These are phyloP conservation scores for Acacia acuminata DNA, from an alignment of 306 rosid genomes.

Conservation along the genomic window DNA sequence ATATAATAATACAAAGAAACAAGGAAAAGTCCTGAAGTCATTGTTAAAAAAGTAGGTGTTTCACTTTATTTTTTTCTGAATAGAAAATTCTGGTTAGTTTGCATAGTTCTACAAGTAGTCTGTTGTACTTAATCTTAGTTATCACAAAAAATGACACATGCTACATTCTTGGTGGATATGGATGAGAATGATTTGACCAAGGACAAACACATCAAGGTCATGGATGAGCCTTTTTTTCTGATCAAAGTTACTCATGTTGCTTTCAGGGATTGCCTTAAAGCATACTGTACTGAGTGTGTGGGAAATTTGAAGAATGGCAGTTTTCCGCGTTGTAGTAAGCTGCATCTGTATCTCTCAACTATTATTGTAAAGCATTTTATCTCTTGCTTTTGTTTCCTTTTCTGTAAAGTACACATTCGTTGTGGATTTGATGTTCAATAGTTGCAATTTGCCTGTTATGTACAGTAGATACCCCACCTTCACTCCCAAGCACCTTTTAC, in stretches of 20 bases:
- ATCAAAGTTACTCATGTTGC: constrained; percentile 28
- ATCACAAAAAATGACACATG: constrained; percentile 4
- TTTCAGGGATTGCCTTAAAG: constrained; percentile 72
- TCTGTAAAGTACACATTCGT: not conserved
- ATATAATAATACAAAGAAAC: not conserved
- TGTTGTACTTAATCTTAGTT: not conserved
- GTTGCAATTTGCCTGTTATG: constrained; percentile 2
- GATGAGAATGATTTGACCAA: constrained; percentile 6
- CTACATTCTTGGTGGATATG: constrained; percentile 10
- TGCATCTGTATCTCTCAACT: constrained; percentile 30
- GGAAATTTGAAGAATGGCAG: constrained; percentile 37
- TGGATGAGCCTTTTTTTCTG: constrained; percentile 22
- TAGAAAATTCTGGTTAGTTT: not conserved
- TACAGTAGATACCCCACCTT: not conserved
- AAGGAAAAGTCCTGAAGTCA: not conserved
- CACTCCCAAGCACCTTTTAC: constrained; percentile 1
- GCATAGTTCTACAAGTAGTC: constrained; percentile 11
- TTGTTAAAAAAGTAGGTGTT: constrained; percentile 11
- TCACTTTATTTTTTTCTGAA: not conserved
- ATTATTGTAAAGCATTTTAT: constrained; percentile 22
- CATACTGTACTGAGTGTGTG: constrained; percentile 63
- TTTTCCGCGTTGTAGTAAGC: constrained; percentile 66
- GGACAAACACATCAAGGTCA: not conserved
- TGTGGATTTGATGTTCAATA: constrained; percentile 17
- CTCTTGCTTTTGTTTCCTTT: not conserved